Conservation (phyloP, 768 basidiomycete species). For the Trametes sanguinea region DNA sequence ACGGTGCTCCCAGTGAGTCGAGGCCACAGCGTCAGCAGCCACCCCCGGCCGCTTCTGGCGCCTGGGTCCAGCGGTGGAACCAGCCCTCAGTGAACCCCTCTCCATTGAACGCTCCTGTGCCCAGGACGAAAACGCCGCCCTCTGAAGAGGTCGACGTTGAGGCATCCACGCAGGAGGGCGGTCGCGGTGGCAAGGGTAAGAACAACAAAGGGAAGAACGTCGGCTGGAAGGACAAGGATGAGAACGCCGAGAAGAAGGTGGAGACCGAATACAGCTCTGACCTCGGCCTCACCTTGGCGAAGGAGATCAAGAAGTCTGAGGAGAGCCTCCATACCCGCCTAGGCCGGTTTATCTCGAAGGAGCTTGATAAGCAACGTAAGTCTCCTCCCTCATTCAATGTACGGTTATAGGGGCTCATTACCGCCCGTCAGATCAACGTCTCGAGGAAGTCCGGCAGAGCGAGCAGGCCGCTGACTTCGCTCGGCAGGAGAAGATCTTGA, state of each 20-base stretch:
- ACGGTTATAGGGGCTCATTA: neutral
- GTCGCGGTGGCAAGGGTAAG: slow-evolving; percentile 54
- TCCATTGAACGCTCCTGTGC: slow-evolving; percentile 23
- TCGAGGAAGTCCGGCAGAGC: slow-evolving; percentile 77
- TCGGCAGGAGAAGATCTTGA: slow-evolving; percentile 87
- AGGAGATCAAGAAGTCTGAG: slow-evolving; percentile 84
- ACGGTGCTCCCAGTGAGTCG: slow-evolving; percentile 26
- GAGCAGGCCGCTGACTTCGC: slow-evolving; percentile 82
- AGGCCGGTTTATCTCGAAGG: slow-evolving; percentile 77
- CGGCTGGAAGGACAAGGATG: slow-evolving; percentile 59
- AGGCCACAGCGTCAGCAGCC: slow-evolving; percentile 23
- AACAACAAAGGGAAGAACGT: slow-evolving; percentile 56
- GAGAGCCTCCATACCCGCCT: slow-evolving; percentile 76
- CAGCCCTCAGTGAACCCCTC: slow-evolving; percentile 24
- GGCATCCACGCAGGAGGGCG: slow-evolving; percentile 55
- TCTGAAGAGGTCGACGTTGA: slow-evolving; percentile 77
- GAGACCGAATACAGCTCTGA: slow-evolving; percentile 38
- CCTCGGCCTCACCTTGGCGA: slow-evolving; percentile 60
- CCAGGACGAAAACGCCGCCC: slow-evolving; percentile 63
- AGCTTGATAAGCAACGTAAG: slow-evolving; percentile 90
- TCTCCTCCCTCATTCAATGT: slow-evolving; percentile 15
- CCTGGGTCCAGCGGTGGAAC: slow-evolving; percentile 18
- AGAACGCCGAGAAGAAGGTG: slow-evolving; percentile 42
- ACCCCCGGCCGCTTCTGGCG: neutral
- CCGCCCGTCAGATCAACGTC: slow-evolving; percentile 63